A percentile compares a stretch with the other conserved stretches of the same genome.
These are phyloP conservation scores for Backusella luteola DNA, from an alignment of 192 early-diverging fungal species.

Conservation along the genomic window DNA sequence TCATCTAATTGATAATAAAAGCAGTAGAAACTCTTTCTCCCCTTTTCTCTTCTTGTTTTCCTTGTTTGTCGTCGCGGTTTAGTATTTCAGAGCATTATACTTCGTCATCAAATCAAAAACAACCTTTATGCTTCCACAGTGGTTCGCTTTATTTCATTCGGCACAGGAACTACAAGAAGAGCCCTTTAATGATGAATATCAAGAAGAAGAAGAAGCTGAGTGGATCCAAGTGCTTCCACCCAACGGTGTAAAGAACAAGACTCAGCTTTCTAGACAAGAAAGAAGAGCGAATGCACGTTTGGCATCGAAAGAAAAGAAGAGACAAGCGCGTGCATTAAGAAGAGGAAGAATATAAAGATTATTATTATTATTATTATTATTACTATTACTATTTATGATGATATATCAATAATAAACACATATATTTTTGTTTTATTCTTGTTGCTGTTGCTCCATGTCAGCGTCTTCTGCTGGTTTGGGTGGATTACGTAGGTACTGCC, in stretches of 20 bases:
- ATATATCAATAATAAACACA: no score
- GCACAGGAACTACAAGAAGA: neutral
- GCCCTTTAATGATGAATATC: neutral
- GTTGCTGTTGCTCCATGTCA: neutral
- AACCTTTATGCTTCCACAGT: neutral
- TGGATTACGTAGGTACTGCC: slow-evolving; percentile 58
- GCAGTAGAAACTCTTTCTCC: neutral
- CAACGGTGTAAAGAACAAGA: neutral
- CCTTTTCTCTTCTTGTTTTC: neutral
- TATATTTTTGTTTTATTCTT: neutral
- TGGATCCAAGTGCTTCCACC: neutral
- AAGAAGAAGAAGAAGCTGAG: neutral
- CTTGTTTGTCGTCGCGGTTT: neutral
- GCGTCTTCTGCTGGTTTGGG: slow-evolving; percentile 6
- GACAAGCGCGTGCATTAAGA: slow-evolving; percentile 10
- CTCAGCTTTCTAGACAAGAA: slow-evolving; percentile 17
- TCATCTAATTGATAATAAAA: neutral
- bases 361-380: neutral
- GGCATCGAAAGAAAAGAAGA: slow-evolving; percentile 17
- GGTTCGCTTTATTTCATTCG: neutral
- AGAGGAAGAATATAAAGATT: neutral
- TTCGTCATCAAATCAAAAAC: neutral
- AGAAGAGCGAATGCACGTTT: slow-evolving; percentile 14
- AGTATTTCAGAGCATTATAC: neutral
- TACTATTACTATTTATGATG: neutral